Conservation (phyloP, 2,329 filamentous ascomycete species). For the Cryphonectria naterciae region DNA sequence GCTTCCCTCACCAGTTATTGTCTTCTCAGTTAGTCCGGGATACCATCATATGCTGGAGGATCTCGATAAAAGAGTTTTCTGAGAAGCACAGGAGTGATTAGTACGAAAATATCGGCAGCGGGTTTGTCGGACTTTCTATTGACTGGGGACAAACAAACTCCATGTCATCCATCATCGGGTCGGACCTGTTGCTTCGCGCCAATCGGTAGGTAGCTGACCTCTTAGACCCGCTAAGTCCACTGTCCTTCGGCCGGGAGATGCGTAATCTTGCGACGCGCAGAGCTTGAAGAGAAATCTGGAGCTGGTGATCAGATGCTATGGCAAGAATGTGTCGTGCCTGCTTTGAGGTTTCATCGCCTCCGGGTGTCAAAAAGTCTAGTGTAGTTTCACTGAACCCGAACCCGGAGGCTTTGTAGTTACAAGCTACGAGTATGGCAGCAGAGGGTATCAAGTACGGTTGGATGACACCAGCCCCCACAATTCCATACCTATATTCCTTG, state of each 20-base stretch:
- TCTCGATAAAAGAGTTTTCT: not conserved
- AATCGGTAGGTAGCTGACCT: not conserved
- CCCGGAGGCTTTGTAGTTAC: not conserved
- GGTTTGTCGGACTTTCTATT: not conserved
- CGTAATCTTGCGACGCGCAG: not conserved
- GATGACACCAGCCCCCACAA: not conserved
- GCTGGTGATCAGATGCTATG: not conserved
- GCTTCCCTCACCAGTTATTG: not conserved
- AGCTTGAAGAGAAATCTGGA: not conserved
- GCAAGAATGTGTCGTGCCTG: not conserved
- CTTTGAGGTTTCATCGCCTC: not conserved
- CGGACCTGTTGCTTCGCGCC: not conserved
- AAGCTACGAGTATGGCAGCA: not conserved
- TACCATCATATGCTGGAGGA: no score
- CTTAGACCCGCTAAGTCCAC: constrained; percentile 6
- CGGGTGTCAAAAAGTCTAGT: no score
- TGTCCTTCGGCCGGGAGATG: not conserved
- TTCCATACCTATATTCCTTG: not conserved
- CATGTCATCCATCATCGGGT: not conserved
- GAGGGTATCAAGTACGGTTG: not conserved
- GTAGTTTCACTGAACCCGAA: not conserved
- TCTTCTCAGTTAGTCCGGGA: not conserved
- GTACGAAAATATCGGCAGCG: not conserved
- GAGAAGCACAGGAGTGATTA: not conserved
- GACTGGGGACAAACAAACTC: not conserved